A percentile compares a stretch with the other conserved stretches of the same genome.
These are phyloP conservation scores for Massarina eburnea DNA, from an alignment of 2,329 filamentous ascomycete species.

Conservation along the genomic window DNA sequence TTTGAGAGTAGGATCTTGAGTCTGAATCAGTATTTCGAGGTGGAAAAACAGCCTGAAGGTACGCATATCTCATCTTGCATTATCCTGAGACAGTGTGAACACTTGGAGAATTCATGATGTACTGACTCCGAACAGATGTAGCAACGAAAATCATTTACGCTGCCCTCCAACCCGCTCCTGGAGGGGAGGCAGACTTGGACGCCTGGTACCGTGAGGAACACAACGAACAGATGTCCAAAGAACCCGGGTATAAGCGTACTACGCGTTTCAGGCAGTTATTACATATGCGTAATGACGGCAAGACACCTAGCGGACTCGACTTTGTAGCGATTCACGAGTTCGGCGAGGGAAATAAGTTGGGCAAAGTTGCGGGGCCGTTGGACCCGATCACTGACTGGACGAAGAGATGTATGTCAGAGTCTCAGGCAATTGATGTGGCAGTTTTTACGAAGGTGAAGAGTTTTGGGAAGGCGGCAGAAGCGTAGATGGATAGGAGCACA, in stretches of 20 bases:
- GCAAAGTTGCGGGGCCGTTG: constrained; percentile 26
- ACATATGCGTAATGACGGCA: constrained; percentile 13
- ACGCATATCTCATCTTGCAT: background rate
- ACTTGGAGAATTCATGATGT: background rate
- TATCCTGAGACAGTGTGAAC: background rate
- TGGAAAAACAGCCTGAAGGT: constrained; percentile 21
- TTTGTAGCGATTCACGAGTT: constrained; percentile 37
- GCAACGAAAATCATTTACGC: constrained; percentile 26
- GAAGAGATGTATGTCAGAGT: constrained; percentile 24
- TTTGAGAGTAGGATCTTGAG: constrained; percentile 23
- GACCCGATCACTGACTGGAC: constrained; percentile 37
- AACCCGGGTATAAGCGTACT: constrained; percentile 31
- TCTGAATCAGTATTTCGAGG: constrained; percentile 21
- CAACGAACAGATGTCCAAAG: constrained; percentile 34
- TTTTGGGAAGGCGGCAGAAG: too few relatives aligned
- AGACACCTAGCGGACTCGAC: constrained; percentile 14
- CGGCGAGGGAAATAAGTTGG: constrained; percentile 26
- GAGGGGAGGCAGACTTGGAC: constrained; percentile 27
- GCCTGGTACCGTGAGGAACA: constrained; percentile 37
- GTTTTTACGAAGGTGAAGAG: constrained; percentile 24
- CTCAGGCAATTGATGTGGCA: constrained; percentile 30
- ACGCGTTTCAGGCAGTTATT: constrained; percentile 22
- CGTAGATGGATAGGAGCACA: too few relatives aligned
- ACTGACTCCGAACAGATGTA: constrained; percentile 10
- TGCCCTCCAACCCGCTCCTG: constrained; percentile 27